Base-by-base conservation (phyloP, 1,284 basidiomycete genomes). In the Naganishia sp. region DNA sequence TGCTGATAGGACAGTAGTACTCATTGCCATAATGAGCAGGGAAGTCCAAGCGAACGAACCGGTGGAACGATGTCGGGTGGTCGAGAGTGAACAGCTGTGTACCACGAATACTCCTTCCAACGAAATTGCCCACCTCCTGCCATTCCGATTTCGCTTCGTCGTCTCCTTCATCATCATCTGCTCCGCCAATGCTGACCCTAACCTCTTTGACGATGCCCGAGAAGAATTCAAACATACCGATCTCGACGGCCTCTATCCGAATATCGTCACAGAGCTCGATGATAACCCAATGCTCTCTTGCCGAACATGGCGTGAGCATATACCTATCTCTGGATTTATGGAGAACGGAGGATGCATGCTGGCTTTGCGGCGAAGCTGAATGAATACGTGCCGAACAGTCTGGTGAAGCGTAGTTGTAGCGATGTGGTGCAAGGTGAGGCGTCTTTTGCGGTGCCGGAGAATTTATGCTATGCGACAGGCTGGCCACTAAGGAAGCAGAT, bases 171-270 rank as follows among this genome's bases (percentile, higher is more conserved):
- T 90, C 92, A 21, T 88, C 86, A 25, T 85, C 81, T 44, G 87
- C 86, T 77, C 90, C 89, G 6, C 90, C 87, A 2, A 92, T 91
- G 73, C 89, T 90, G 50, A 99, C 88, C 2, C 84, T 84, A 70
- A 99, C 90, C 63, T 94, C 90, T 78, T 92, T 90, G 81, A 99
- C 96, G 59, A 97, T 90, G 11, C 94, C 93, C 72, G 90, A 94
- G 81, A 98, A 99, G 82, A 98, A 98, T 80, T 99, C 95, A 78
- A 91, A 96, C 75, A 98, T 96, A 63, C 94, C 94, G 6, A 99
- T 82, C 75, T 98, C 94, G 57, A 99, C 86, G 0, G 94, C 95
- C 78, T 99, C 94, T 73, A 98, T 92, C 55, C 90, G 84, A 72
- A 99, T 94, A 77, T 98, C 95, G 72, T 98, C 94, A 81, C 96